These are phyloP conservation scores for Suillus sp. DNA, from an alignment of 768 basidiomycete species.

Conservation along the genomic window DNA sequence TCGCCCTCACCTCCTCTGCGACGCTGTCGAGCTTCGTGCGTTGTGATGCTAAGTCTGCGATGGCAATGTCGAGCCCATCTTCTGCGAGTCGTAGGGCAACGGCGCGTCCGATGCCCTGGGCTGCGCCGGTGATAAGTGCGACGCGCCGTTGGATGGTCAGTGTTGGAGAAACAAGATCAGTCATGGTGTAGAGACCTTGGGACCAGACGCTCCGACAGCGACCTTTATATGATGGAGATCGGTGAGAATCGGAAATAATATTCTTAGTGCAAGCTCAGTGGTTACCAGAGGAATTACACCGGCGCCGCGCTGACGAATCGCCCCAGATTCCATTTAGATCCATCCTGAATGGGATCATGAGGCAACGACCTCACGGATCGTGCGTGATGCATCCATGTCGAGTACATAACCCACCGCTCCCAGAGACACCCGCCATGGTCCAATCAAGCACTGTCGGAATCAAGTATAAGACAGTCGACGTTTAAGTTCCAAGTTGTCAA, in stretches of 20 bases:
- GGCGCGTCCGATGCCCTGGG: conserved; percentile 37
- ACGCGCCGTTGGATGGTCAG: neutral
- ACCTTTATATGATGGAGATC: conserved; percentile 6
- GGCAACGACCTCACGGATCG: neutral
- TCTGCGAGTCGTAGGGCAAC: conserved; percentile 35
- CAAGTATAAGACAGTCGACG: neutral
- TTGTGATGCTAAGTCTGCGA: conserved; percentile 30
- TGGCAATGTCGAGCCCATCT: conserved; percentile 36
- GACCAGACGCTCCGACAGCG: neutral
- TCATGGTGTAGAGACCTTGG: neutral
- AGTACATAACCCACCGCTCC: neutral
- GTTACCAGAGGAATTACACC: neutral
- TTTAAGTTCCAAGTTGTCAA: no score
- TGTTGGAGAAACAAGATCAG: neutral
- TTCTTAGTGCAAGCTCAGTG: neutral
- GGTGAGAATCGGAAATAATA: neutral
- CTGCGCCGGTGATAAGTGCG: conserved; percentile 36
- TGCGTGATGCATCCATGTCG: neutral
- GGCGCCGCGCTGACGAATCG: neutral
- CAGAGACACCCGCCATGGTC: neutral
- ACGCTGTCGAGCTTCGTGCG: conserved; percentile 24
- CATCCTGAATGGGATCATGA: neutral
- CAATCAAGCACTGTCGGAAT: neutral
- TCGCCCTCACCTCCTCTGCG: conserved; percentile 26
- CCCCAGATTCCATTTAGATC: neutral